Percentiles rank a stretch among this genome's conserved stretches.
These are phyloP conservation scores for Oxytropis ochrocephala DNA, from an alignment of 306 rosid genomes.

Conservation along the genomic window DNA sequence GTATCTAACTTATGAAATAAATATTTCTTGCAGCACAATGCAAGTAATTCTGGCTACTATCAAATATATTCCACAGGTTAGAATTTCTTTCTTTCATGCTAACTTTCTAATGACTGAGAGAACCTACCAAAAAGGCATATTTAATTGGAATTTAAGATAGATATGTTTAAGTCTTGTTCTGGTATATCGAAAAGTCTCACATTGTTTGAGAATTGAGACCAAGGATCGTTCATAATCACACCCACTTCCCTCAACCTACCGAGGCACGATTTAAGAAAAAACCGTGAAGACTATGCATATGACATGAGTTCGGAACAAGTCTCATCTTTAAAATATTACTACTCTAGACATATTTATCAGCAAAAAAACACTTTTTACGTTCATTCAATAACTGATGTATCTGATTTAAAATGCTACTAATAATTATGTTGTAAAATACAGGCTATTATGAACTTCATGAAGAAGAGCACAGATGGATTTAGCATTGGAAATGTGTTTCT, in stretches of 20 bases:
- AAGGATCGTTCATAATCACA: too few relatives aligned
- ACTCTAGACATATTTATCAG: too few relatives aligned
- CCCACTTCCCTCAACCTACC: too few relatives aligned
- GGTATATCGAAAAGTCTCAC: too few relatives aligned
- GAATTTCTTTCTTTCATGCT: slow-evolving; percentile 1
- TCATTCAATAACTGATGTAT: too few relatives aligned
- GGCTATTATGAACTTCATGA: slow-evolving; percentile 58
- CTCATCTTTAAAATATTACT: too few relatives aligned
- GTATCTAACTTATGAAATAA: slow-evolving; percentile 13
- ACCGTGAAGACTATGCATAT: too few relatives aligned
- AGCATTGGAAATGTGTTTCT: slow-evolving; percentile 62
- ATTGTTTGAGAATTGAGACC: too few relatives aligned
- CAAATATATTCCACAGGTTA: slow-evolving; percentile 80
- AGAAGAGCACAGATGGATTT: slow-evolving; percentile 69
- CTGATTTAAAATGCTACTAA: too few relatives aligned
- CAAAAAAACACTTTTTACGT: too few relatives aligned
- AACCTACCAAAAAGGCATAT: not conserved
- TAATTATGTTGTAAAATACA: slow-evolving; percentile 1
- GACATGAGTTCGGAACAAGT: too few relatives aligned
- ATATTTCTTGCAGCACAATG: slow-evolving; percentile 53
- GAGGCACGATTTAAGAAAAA: too few relatives aligned
- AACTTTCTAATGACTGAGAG: not conserved
- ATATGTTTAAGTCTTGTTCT: not conserved
- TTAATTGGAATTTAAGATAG: not conserved
- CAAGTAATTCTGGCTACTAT: slow-evolving; percentile 55